Percentiles rank a stretch among this genome's conserved stretches.
Conservation (phyloP, 2,329 filamentous ascomycete species). For the Canariomyces notabilis region DNA sequence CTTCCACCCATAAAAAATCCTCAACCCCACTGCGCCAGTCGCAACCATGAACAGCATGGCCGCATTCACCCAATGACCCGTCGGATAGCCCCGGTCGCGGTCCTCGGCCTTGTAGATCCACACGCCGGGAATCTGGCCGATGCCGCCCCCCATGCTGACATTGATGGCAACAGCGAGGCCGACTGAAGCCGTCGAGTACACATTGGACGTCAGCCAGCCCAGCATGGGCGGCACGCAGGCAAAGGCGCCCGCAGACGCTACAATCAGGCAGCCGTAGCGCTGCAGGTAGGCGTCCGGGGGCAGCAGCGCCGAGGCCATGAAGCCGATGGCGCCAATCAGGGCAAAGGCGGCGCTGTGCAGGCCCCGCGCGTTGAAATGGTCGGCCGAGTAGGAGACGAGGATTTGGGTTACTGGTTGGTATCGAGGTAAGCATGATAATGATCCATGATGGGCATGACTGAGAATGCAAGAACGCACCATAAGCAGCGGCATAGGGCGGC, state of each 20-base stretch:
- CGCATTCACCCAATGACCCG: slow-evolving; percentile 64
- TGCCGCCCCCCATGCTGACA: slow-evolving; percentile 59
- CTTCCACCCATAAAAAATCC: slow-evolving; percentile 50
- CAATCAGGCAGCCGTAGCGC: slow-evolving; percentile 66
- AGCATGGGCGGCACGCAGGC: slow-evolving; percentile 64
- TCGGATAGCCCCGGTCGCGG: slow-evolving; percentile 57
- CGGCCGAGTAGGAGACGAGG: slow-evolving; percentile 52
- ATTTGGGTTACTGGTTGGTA: slow-evolving; percentile 40
- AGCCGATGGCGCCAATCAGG: slow-evolving; percentile 41
- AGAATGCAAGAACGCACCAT: slow-evolving; percentile 31
- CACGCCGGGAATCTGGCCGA: slow-evolving; percentile 66
- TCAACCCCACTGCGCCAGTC: slow-evolving; percentile 48
- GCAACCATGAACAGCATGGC: slow-evolving; percentile 55
- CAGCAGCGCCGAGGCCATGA: slow-evolving; percentile 59
- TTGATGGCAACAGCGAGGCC: slow-evolving; percentile 68
- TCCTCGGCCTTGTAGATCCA: slow-evolving; percentile 69
- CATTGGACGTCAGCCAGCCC: slow-evolving; percentile 66
- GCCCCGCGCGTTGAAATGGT: slow-evolving; percentile 53
- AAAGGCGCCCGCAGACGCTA: slow-evolving; percentile 62
- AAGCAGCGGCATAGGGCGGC: slow-evolving; percentile 58
- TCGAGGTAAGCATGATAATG: no score
- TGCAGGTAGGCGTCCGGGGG: slow-evolving; percentile 53
- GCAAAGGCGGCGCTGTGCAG: slow-evolving; percentile 40
- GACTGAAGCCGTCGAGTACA: slow-evolving; percentile 58
- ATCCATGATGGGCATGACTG: no score